Conservation (phyloP, 495 filamentous ascomycete species). For the Lentithecium fluviatile region DNA sequence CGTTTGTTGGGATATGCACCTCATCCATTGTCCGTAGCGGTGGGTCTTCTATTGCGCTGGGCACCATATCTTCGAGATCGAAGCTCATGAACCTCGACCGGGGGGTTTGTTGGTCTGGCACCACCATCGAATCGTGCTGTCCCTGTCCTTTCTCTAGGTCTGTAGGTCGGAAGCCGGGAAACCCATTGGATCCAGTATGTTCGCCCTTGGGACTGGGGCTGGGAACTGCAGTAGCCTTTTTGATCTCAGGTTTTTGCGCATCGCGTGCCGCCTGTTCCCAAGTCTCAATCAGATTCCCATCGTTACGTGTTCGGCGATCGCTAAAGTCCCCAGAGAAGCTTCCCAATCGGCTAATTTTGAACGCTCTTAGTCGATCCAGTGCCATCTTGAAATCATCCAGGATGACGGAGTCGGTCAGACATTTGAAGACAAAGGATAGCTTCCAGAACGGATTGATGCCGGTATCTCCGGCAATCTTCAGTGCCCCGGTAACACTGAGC, state of each 20-base stretch:
- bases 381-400: slow-evolving; percentile 64
- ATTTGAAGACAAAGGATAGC: slow-evolving; percentile 59
- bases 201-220: slow-evolving; percentile 30
- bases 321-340: slow-evolving; percentile 34
- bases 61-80: slow-evolving; percentile 24
- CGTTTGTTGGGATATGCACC: background rate
- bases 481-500: slow-evolving; percentile 39
- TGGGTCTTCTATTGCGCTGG: slow-evolving; percentile 14
- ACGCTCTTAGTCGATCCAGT: slow-evolving; percentile 46
- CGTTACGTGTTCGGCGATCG: slow-evolving; percentile 22
- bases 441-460: slow-evolving; percentile 54
- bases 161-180: slow-evolving; percentile 13
- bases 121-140: slow-evolving; percentile 25
- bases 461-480: slow-evolving; percentile 32
- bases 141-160: background rate
- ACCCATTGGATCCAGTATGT: slow-evolving; percentile 8
- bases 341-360: slow-evolving; percentile 36
- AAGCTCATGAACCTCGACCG: slow-evolving; percentile 10
- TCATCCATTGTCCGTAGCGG: slow-evolving; percentile 5
- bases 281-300: slow-evolving; percentile 16
- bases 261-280: slow-evolving; percentile 27
- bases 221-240: slow-evolving; percentile 4
- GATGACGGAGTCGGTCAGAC: slow-evolving; percentile 58
- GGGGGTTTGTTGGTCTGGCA: background rate
- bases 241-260: background rate